phyloP scores from a whole-genome alignment of 441 rosid species.

The Daphne laureola region DNA sequence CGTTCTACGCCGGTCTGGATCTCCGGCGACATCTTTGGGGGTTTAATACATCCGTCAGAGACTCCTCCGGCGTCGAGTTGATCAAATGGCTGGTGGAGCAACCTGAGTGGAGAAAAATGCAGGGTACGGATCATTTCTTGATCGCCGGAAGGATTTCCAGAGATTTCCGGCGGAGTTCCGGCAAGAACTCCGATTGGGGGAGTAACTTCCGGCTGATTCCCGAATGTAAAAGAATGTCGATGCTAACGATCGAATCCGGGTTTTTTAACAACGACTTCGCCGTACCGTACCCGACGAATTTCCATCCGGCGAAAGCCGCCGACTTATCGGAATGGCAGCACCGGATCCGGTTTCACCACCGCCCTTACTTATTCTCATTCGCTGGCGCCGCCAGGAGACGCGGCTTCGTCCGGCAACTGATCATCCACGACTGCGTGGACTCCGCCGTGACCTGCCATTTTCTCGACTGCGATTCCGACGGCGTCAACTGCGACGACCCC shows the following conservation, averaged over 20 bases:
- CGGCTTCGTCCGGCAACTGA: slow-evolving; percentile 15
- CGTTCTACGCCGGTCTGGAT: slow-evolving; percentile 33
- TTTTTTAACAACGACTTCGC: slow-evolving; percentile 33
- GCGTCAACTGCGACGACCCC: slow-evolving; percentile 17
- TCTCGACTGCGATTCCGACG: slow-evolving; percentile 16
- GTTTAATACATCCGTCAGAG: slow-evolving; percentile 22
- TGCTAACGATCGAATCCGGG: slow-evolving; percentile 39
- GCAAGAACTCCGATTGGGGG: slow-evolving; percentile 36
- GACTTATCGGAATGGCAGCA: slow-evolving; percentile 37
- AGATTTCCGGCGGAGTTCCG: slow-evolving; percentile 35
- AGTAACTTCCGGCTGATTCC: slow-evolving; percentile 38
- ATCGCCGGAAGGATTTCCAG: slow-evolving; percentile 38
- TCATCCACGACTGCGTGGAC: slow-evolving; percentile 20
- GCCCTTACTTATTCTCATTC: slow-evolving; percentile 33
- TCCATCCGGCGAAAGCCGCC: slow-evolving; percentile 30
- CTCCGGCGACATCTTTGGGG: slow-evolving; percentile 37
- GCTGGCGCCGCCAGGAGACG: slow-evolving; percentile 36
- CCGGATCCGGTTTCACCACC: slow-evolving; percentile 19
- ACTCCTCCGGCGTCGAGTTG: slow-evolving; percentile 18
- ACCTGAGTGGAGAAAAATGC: slow-evolving; percentile 38
- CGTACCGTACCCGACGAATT: slow-evolving; percentile 46
- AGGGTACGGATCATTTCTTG: slow-evolving; percentile 45
- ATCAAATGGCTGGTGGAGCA: slow-evolving; percentile 27
- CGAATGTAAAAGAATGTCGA: slow-evolving; percentile 31
- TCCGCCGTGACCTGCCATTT: slow-evolving; percentile 14